A percentile compares a stretch with the other conserved stretches of the same genome.
phyloP scores from a whole-genome alignment of 805 yeast species.

The Sugiyamaella americana region DNA sequence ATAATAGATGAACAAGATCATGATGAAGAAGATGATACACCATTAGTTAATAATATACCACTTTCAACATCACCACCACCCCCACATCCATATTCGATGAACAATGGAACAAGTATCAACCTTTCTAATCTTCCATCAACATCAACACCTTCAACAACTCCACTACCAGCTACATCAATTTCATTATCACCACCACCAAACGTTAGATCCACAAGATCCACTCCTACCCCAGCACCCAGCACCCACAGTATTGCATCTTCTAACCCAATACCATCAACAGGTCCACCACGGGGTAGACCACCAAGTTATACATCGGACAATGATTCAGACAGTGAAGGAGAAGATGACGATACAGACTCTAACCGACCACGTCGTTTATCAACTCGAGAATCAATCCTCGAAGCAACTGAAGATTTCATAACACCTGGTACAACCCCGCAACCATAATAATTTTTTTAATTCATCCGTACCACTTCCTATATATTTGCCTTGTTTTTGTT shows the following conservation, averaged over 20 bases:
- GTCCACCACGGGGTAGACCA: not conserved
- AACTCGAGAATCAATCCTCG: not conserved
- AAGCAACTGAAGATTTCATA: not conserved
- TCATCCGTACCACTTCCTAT: no score
- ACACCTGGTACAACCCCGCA: not conserved
- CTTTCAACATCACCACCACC: not conserved
- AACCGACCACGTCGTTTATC: not conserved
- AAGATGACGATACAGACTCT: not conserved
- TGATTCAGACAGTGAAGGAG: not conserved
- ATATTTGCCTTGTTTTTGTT: no score
- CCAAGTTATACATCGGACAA: not conserved
- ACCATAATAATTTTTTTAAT: not conserved
- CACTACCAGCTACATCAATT: not conserved
- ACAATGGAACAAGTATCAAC: not conserved
- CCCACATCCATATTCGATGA: not conserved
- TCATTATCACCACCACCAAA: not conserved
- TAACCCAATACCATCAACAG: not conserved
- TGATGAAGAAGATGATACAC: not conserved
- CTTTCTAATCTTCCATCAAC: not conserved
- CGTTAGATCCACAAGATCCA: no score
- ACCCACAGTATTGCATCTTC: not conserved
- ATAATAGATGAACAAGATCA: not conserved
- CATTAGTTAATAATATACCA: not conserved
- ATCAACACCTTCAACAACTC: not conserved
- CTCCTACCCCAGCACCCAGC: no score